Evolutionary conservation across 2,329 filamentous ascomycete species (phyloP), one percentile per base, ranked within the genome.

Genomic region (Diaporthe capsici): DNA sequence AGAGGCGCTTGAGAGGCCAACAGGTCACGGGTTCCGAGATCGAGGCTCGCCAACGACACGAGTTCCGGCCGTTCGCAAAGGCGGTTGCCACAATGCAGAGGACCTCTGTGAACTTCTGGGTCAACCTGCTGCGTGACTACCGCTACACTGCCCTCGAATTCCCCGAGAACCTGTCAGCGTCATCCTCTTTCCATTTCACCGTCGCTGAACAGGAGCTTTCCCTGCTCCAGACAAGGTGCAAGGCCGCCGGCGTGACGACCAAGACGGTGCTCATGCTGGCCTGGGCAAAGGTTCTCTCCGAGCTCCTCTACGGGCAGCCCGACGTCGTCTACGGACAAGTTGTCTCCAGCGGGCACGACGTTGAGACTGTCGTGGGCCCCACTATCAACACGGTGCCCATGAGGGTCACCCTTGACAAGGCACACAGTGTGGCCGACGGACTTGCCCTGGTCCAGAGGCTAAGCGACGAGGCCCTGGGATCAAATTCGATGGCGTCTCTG

Each of bases 331-430:
- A 75, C 65, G 79, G 79, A 15, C 71, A 73, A 44, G 71, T 73
- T 10, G 34, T 73, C 47, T 65, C 71, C 17, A 73, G 71, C 20
- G 58, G 71, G 22, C 58, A 73, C 22, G 78, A 79, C 37, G 78
- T 79, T 34, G 70, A 80, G 37, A 70, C 76, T 13, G 65, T 76
- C 12, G 58, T 78, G 20, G 77, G 79, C 1, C 79, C 79, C 4
- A 76, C 75, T 37, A 80, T 80, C 77, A 80, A 80, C 75, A 80
- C 79, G 1, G 57, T 80, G 12, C 78, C 79, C 34, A 60, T 80
- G 68, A 77, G 78, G 15, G 34, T 78, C 31, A 72, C 44, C 7
- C 51, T 80, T 31, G 49, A 57, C 7, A 17, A 53, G 17, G 53
- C n/a, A 28, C 22, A 71, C 31, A 57, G 55, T 34, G 60, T 55